Evolutionary conservation across 257 asterid species (phyloP).

Genomic region (Rauvolfia tetraphylla): DNA sequence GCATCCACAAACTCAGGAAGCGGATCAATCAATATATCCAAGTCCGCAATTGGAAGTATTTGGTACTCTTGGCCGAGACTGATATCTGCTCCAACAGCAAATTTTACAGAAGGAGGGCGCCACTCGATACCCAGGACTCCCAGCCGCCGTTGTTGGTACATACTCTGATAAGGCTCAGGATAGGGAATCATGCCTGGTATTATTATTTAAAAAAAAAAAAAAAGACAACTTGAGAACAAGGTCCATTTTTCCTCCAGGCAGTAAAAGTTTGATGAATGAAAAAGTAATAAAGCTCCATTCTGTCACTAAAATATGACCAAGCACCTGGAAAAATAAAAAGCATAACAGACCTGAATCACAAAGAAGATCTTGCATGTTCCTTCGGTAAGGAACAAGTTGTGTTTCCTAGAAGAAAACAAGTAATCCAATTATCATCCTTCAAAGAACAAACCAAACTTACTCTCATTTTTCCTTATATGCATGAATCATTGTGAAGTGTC

Average conservation of each 20-base stretch:
- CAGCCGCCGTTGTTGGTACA: conserved; percentile 73
- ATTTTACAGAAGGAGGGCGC: conserved; percentile 86
- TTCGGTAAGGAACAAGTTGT: conserved; percentile 85
- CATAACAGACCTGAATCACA: conserved; percentile 75
- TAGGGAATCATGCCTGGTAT: conserved; percentile 87
- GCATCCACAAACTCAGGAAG: conserved; percentile 86
- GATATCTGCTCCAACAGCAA: conserved; percentile 84
- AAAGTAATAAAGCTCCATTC: neutral
- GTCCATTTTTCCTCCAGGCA: neutral
- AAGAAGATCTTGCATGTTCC: conserved; percentile 98
- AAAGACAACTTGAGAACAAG: neutral
- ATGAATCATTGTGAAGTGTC: conserved; percentile 1
- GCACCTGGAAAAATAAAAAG: neutral
- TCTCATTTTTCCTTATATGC: neutral
- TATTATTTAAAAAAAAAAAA: neutral
- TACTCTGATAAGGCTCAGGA: conserved; percentile 92
- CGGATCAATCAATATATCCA: conserved; percentile 77
- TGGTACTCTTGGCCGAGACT: conserved; percentile 75
- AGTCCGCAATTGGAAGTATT: conserved; percentile 70
- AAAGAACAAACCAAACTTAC: neutral
- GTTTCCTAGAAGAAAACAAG: conserved; percentile 59
- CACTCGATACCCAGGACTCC: conserved; percentile 95
- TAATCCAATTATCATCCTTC: conserved; percentile 7
- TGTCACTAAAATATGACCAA: conserved; percentile 4
- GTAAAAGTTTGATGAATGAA: neutral